A percentile compares a stretch with the other conserved stretches of the same genome.
Evolutionary conservation across 306 rosid genomes (phyloP).

Genomic region (Abrus precatorius): DNA sequence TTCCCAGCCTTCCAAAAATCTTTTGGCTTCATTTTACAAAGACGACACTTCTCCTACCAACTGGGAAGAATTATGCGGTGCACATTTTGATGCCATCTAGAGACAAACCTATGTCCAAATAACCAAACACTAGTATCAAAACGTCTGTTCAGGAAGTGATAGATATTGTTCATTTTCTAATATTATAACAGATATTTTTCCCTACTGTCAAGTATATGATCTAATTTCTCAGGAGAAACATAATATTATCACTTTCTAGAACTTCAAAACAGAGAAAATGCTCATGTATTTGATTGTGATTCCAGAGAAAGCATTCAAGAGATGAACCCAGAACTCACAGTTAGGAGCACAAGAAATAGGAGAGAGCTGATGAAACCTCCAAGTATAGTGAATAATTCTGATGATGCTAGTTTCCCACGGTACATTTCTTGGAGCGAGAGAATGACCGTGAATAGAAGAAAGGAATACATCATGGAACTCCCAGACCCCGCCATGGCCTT

Average conservation of each 20-base stretch:
- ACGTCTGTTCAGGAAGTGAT: conserved; percentile 6
- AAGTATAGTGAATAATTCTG: conserved; percentile 86
- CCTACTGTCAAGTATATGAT: conserved; percentile 5
- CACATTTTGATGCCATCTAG: conserved; percentile 8
- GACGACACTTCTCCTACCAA: conserved; percentile 27
- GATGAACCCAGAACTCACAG: conserved; percentile 62
- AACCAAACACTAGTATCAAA: conserved; percentile 32
- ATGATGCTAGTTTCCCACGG: conserved; percentile 86
- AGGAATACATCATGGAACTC: conserved; percentile 91
- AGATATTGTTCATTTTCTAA: neutral
- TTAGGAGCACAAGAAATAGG: conserved; percentile 83
- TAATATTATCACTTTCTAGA: conserved; percentile 1
- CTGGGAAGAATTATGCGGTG: conserved; percentile 4
- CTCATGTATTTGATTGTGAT: conserved; percentile 4
- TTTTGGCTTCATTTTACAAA: conserved; percentile 19
- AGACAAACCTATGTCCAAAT: conserved; percentile 17
- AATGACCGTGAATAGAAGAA: conserved; percentile 83
- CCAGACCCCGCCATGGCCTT: conserved; percentile 87
- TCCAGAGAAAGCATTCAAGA: conserved; percentile 24
- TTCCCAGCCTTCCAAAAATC: neutral
- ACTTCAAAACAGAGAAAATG: neutral
- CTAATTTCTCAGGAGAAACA: neutral
- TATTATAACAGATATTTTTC: neutral
- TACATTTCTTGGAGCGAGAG: conserved; percentile 97
- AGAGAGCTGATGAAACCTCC: conserved; percentile 96